A percentile compares a stretch with the other conserved stretches of the same genome.
Evolutionary conservation across 2,329 filamentous ascomycete genomes (phyloP).

Genomic region (Trichothecium roseum): DNA sequence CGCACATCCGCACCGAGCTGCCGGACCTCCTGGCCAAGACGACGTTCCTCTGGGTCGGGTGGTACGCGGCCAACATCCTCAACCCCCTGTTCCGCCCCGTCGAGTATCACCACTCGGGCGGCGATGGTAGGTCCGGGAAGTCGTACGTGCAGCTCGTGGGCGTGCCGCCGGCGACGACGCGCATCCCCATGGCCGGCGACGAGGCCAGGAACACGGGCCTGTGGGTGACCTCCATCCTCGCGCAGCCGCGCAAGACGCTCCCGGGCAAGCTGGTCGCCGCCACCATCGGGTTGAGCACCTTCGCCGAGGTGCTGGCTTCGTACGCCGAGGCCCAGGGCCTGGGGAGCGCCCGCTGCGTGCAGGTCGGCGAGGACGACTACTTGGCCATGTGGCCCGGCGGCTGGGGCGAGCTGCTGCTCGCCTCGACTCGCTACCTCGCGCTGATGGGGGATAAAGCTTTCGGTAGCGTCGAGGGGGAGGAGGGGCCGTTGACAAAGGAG

Average conservation of each 20-base stretch:
- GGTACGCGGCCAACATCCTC: constrained; percentile 22
- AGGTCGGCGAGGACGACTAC: constrained; percentile 15
- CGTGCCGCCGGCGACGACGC: constrained; percentile 12
- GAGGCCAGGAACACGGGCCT: constrained; percentile 18
- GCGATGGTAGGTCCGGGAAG: constrained; percentile 6
- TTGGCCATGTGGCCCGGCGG: constrained; percentile 16
- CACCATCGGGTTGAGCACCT: constrained; percentile 11
- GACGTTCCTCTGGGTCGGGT: constrained; percentile 26
- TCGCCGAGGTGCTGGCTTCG: constrained; percentile 15
- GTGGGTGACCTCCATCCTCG: constrained; percentile 20
- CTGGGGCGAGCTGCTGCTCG: constrained; percentile 18
- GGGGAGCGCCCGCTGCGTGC: constrained; percentile 13
- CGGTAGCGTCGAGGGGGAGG: constrained; percentile 7
- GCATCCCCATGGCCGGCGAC: constrained; percentile 18
- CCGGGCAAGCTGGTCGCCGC: constrained; percentile 18
- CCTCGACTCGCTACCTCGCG: constrained; percentile 15
- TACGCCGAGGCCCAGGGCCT: constrained; percentile 18
- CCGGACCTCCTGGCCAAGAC: constrained; percentile 22
- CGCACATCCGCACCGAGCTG: constrained; percentile 25
- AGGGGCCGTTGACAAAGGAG: constrained; percentile 12
- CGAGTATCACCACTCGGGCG: constrained; percentile 6
- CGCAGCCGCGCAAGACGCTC: constrained; percentile 16
- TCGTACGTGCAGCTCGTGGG: constrained; percentile 19
- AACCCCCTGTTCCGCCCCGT: constrained; percentile 7
- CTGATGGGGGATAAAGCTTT: constrained; percentile 13